phyloP scores from a whole-genome alignment of 2,329 filamentous ascomycete genomes.

The Fusarium protoensiforme region DNA sequence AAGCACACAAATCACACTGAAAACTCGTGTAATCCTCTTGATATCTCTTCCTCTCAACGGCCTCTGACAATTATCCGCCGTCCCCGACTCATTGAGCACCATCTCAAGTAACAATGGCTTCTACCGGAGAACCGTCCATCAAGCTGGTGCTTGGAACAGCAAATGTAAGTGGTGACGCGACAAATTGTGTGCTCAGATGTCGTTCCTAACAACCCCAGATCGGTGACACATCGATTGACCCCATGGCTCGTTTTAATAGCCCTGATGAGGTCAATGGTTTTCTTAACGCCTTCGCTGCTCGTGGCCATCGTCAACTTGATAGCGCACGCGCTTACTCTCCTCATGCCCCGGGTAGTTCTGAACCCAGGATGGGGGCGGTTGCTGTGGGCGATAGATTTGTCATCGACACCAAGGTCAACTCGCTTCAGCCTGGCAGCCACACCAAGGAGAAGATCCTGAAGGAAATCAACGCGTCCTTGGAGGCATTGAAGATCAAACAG shows the following conservation, averaged over 20 bases:
- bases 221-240: slow-evolving; percentile 36
- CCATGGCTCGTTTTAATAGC: slow-evolving; percentile 38
- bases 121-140: slow-evolving; percentile 3
- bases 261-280: slow-evolving; percentile 41
- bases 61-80: neutral
- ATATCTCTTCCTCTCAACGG: neutral
- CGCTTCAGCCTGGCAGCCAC: slow-evolving; percentile 42
- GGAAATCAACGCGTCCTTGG: slow-evolving; percentile 47
- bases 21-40: neutral
- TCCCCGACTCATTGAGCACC: neutral
- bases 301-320: slow-evolving; percentile 45
- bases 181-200: neutral
- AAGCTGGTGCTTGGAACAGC: slow-evolving; percentile 31
- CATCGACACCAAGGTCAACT: slow-evolving; percentile 52
- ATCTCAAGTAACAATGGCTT: slow-evolving; percentile 1
- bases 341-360: slow-evolving; percentile 40
- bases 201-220: slow-evolving; percentile 17
- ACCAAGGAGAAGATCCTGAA: slow-evolving; percentile 40
- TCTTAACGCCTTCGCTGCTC: slow-evolving; percentile 29
- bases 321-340: slow-evolving; percentile 48
- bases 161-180: slow-evolving; percentile 1
- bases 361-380: slow-evolving; percentile 45
- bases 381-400: slow-evolving; percentile 43
- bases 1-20: neutral
- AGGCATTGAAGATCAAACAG: slow-evolving; percentile 37